These are phyloP conservation scores for Candida peoriensis DNA, from an alignment of 805 yeast species.

Conservation along the genomic window DNA sequence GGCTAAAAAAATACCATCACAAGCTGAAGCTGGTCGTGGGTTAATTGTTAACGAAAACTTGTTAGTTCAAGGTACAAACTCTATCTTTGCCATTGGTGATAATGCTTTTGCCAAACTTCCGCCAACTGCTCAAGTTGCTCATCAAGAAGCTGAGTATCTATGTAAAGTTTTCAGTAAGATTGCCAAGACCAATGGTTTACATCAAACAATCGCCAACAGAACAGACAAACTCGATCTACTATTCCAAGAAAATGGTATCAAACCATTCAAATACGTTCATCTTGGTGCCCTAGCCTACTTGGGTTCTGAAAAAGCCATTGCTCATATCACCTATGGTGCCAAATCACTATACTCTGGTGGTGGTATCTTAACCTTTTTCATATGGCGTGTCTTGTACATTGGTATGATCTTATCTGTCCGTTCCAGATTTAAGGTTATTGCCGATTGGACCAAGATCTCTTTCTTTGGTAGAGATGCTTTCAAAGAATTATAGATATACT, in stretches of 20 bases:
- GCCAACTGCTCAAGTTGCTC: conserved; percentile 96
- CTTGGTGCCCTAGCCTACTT: conserved; percentile 91
- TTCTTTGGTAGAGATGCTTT: conserved; percentile 92
- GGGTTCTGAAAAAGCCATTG: conserved; percentile 91
- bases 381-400: conserved; percentile 91
- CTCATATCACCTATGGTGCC: conserved; percentile 76
- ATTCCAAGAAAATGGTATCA: conserved; percentile 42
- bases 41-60: conserved; percentile 73
- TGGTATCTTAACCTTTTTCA: conserved; percentile 81
- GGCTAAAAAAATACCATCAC: conserved; percentile 68
- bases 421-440: conserved; percentile 77
- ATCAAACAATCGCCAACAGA: conserved; percentile 29
- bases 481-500: conserved; percentile 53
- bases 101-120: conserved; percentile 86
- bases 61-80: conserved; percentile 76
- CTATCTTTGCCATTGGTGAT: conserved; percentile 88
- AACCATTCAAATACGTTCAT: conserved; percentile 76
- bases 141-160: conserved; percentile 84
- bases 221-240: conserved; percentile 35
- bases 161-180: conserved; percentile 65
- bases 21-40: conserved; percentile 82
- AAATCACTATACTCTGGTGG: conserved; percentile 82
- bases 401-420: conserved; percentile 85
- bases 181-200: conserved; percentile 34
- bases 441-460: conserved; percentile 86